phyloP scores from a whole-genome alignment of 192 early-diverging fungal genomes.

The Backusella liffmaniae region DNA sequence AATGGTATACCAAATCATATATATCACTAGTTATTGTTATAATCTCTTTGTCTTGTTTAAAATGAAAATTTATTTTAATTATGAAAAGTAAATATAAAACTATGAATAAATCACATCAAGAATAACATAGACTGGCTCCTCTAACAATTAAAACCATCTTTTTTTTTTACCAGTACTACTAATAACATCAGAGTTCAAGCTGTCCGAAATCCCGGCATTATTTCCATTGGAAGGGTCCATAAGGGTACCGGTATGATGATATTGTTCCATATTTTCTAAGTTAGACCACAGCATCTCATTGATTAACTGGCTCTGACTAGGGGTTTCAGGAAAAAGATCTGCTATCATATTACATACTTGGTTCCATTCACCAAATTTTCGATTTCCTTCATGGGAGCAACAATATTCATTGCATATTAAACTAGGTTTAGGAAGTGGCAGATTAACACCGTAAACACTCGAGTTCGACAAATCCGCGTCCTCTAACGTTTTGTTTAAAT shows the following conservation, averaged over 20 bases:
- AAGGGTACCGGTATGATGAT: background rate
- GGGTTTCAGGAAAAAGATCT: background rate
- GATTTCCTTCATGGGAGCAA: background rate
- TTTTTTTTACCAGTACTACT: background rate
- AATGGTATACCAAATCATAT: background rate
- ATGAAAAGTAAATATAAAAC: background rate
- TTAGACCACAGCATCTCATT: background rate
- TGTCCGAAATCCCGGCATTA: background rate
- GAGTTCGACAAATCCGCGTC: background rate
- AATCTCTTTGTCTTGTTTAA: background rate
- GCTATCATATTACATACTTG: background rate
- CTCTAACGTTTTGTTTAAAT: background rate
- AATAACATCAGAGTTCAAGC: background rate
- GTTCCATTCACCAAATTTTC: background rate
- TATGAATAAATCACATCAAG: background rate
- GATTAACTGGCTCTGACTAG: background rate
- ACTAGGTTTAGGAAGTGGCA: background rate
- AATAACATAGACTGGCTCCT: background rate
- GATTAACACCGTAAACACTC: background rate
- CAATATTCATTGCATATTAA: background rate
- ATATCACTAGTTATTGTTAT: background rate
- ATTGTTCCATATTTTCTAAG: background rate
- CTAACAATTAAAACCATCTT: background rate
- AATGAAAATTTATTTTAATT: background rate
- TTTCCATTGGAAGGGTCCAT: background rate